Evolutionary conservation across 2,329 filamentous ascomycete species (phyloP).

Genomic region (Aspergillus felis): DNA sequence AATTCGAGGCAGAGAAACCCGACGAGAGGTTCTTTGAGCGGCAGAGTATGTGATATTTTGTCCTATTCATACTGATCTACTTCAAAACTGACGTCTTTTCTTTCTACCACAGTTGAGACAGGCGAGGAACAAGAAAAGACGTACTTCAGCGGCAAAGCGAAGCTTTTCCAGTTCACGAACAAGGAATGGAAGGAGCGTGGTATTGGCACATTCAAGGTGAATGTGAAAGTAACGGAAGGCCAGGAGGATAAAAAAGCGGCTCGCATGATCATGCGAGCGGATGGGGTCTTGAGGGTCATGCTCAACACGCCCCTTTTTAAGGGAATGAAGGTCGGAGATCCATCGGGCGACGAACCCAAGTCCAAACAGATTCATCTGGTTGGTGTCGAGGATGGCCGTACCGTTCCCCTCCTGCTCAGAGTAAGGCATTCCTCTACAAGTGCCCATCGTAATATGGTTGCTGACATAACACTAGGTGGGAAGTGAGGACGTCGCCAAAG

Average conservation of each 20-base stretch:
- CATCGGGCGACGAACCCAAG: conserved; percentile 58
- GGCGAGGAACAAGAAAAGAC: conserved; percentile 82
- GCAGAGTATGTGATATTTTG: conserved; percentile 55
- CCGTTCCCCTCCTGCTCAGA: conserved; percentile 54
- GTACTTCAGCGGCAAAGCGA: conserved; percentile 70
- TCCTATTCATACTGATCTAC: not conserved
- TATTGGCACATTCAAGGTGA: conserved; percentile 78
- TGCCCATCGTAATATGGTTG: not conserved
- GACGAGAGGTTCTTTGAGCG: conserved; percentile 52
- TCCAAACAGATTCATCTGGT: conserved; percentile 67
- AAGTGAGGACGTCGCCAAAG: conserved; percentile 45
- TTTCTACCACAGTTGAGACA: conserved; percentile 62
- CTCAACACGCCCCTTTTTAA: conserved; percentile 80
- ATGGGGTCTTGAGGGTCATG: conserved; percentile 81
- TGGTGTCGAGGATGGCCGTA: conserved; percentile 52
- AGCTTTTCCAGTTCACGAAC: conserved; percentile 74
- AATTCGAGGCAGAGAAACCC: conserved; percentile 48
- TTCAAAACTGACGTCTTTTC: conserved; percentile 22
- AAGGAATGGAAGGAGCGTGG: conserved; percentile 88
- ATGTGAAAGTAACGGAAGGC: conserved; percentile 59
- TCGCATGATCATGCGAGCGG: conserved; percentile 84
- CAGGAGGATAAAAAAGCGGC: conserved; percentile 53
- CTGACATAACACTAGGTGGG: conserved; percentile 25
- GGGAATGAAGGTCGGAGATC: conserved; percentile 72
- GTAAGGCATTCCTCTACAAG: conserved; percentile 35